Evolutionary conservation across 2,329 filamentous ascomycete species (phyloP).

Genomic region (Fusarium keratoplasticum): DNA sequence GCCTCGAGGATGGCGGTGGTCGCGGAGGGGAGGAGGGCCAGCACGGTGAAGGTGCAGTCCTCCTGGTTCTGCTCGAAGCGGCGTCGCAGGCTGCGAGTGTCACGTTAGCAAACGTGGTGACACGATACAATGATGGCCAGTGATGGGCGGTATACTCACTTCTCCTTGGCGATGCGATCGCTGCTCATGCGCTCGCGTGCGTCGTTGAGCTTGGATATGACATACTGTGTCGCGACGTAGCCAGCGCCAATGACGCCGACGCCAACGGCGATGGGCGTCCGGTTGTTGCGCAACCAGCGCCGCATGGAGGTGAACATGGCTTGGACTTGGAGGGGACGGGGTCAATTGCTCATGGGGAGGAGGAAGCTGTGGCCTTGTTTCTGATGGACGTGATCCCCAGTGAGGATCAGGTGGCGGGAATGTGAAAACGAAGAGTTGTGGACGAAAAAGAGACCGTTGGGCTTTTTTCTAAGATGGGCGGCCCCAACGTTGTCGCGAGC

Average conservation of each 20-base stretch:
- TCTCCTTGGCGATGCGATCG: conserved; percentile 95
- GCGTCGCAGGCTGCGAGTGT: conserved; percentile 77
- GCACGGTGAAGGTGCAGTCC: conserved; percentile 96
- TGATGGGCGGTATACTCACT: conserved; percentile 67
- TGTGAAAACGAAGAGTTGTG: conserved; percentile 14
- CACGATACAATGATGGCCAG: not conserved
- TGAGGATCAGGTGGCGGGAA: conserved; percentile 1
- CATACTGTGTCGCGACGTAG: conserved; percentile 93
- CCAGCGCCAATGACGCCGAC: conserved; percentile 88
- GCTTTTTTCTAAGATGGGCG: not conserved
- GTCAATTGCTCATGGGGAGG: conserved; percentile 34
- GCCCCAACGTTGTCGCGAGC: not conserved
- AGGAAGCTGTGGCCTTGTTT: not conserved
- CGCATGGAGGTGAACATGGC: conserved; percentile 77
- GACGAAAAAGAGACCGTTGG: conserved; percentile 1
- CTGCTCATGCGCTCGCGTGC: conserved; percentile 96
- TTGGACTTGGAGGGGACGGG: conserved; percentile 11
- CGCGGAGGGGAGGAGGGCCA: conserved; percentile 93
- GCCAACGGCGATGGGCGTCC: conserved; percentile 88
- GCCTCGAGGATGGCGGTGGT: conserved; percentile 89
- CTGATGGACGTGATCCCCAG: not conserved
- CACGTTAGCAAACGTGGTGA: not conserved
- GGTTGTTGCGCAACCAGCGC: conserved; percentile 93
- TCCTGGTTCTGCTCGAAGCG: conserved; percentile 99
- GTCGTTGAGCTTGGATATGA: conserved; percentile 89